Percentiles rank a stretch among this genome's conserved stretches.
Evolutionary conservation across 2,329 filamentous ascomycete species (phyloP).

Genomic region (Aspergillus awamori): DNA sequence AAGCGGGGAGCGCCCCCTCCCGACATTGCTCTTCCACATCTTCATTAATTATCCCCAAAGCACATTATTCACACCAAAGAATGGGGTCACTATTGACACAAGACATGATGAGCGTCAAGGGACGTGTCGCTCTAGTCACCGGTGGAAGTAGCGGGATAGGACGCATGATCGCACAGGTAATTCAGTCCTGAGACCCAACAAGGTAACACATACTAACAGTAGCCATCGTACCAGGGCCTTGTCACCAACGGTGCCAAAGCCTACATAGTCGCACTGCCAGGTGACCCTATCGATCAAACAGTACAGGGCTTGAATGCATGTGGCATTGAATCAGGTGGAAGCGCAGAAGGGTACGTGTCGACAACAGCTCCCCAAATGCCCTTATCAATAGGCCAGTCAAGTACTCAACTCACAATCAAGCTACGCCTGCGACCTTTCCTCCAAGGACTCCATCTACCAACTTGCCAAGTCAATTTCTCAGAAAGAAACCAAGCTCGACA

Average conservation of each 20-base stretch:
- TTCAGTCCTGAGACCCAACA: neutral
- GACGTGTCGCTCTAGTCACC: conserved; percentile 50
- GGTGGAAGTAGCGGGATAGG: conserved; percentile 51
- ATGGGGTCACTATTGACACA: conserved; percentile 20
- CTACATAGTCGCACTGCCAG: conserved; percentile 48
- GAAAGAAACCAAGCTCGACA: conserved; percentile 49
- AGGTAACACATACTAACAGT: neutral
- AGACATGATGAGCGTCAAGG: conserved; percentile 41
- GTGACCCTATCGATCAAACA: conserved; percentile 44
- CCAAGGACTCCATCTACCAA: conserved; percentile 45
- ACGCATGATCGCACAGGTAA: conserved; percentile 51
- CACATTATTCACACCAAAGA: neutral
- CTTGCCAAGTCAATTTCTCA: conserved; percentile 37
- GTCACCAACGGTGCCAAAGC: conserved; percentile 53
- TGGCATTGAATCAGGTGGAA: conserved; percentile 41
- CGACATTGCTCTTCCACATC: neutral
- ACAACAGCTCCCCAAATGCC: too few relatives aligned
- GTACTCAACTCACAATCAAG: neutral
- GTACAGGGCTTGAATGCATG: conserved; percentile 46
- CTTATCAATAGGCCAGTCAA: neutral
- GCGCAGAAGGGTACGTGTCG: conserved; percentile 41
- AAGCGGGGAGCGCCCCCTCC: neutral
- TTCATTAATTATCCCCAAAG: too few relatives aligned
- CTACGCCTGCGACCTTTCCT: conserved; percentile 14
- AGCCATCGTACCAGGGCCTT: conserved; percentile 37